Evolutionary conservation across 495 filamentous ascomycete genomes (phyloP), one percentile per base, ranked within the genome.

Genomic region (Lentithecium fluviatile): DNA sequence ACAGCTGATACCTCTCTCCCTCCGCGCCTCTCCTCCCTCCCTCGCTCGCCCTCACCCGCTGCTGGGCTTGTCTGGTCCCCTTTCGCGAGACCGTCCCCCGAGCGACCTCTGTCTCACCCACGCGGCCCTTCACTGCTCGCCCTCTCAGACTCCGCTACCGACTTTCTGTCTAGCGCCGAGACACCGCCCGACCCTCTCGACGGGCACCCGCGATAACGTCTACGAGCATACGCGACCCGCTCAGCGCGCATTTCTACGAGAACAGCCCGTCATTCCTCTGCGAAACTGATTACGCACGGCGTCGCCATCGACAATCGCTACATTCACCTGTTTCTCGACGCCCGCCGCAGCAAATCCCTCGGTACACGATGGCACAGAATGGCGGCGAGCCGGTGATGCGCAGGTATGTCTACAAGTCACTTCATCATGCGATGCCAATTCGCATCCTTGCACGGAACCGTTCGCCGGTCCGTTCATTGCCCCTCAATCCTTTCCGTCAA

Each of bases 361-460:
- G 15, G 15, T 45, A 24, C 62, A 67, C 21, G 42, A 76, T 76
- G 73, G 70, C 73, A 65, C 70, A 74, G 45, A 66, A 72, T 48
- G 66, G 61, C 19, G 69, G 66, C 32, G 61, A 72, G 48, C 68
- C 65, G 40, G 74, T 75, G 48, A 76, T 76, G 70, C 62, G 74
- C 43, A 74, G 74, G 74, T 76, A 67, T 32, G 62, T 65, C 2
- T 2, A 17, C 5, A 51, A 56, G n/a, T 26, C 21, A 23, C 23
- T 49, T 25, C 45, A 43, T 49, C 34, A 45, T 50, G 15, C 24
- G 58, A 54, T 60, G 47, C 53, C 45, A 56, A 29, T 54, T 55
- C 50, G 19, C 55, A 11, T 12, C 45, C 29, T 21, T 46, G 19
- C 12, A 24, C 10, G 23, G 59, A 40, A 7, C 11, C 5, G n/a